These are phyloP conservation scores for Malus fusca DNA, from an alignment of 306 rosid genomes.

Conservation along the genomic window DNA sequence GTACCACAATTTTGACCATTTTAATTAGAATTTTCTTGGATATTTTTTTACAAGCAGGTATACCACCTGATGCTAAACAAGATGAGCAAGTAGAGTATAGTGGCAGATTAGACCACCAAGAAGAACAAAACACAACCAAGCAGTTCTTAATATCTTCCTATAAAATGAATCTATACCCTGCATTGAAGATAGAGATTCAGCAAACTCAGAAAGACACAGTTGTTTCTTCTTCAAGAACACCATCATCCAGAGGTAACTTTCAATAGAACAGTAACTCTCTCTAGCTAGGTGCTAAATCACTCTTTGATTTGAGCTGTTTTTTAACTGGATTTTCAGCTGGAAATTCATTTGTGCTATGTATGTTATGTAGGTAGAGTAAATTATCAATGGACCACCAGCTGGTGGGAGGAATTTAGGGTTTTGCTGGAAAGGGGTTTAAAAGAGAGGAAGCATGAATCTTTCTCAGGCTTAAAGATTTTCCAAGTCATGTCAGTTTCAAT, in stretches of 20 bases:
- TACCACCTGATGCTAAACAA: slow-evolving; percentile 55
- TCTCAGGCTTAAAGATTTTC: slow-evolving; percentile 73
- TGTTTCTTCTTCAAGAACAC: slow-evolving; percentile 22
- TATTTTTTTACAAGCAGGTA: slow-evolving; percentile 34
- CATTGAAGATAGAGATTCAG: slow-evolving; percentile 61
- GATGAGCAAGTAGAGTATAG: slow-evolving; percentile 43
- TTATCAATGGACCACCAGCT: slow-evolving; percentile 57
- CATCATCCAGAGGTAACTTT: slow-evolving; percentile 44
- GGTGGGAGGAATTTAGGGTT: slow-evolving; percentile 80
- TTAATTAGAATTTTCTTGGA: neutral
- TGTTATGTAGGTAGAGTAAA: slow-evolving; percentile 34
- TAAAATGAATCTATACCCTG: slow-evolving; percentile 58
- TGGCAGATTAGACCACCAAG: slow-evolving; percentile 39
- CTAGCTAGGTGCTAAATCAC: neutral
- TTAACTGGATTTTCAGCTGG: neutral
- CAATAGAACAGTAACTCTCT: neutral
- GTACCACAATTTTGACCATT: neutral
- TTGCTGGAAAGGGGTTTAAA: slow-evolving; percentile 69
- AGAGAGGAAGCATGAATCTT: slow-evolving; percentile 86
- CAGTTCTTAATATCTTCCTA: slow-evolving; percentile 62
- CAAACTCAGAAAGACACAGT: slow-evolving; percentile 13
- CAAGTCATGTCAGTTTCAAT: slow-evolving; percentile 83
- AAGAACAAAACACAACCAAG: slow-evolving; percentile 60
- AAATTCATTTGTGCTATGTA: neutral
- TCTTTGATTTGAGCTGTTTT: too few relatives aligned